Evolutionary conservation across 2,329 filamentous ascomycete species (phyloP).

Genomic region (Didymella keratinophila): DNA sequence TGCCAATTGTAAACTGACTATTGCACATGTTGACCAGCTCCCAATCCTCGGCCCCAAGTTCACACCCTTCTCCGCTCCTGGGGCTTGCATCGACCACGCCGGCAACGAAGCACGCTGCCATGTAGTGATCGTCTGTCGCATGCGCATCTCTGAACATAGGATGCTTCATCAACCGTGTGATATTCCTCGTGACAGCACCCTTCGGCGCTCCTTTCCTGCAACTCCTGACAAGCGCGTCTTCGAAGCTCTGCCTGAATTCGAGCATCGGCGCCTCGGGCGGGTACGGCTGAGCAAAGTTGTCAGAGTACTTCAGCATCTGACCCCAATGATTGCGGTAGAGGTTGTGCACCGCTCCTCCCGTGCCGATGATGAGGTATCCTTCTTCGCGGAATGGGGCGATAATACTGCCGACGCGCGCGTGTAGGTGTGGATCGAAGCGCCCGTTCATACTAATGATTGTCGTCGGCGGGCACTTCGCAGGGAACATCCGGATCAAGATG

Average conservation of each 20-base stretch:
- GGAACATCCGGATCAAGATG: constrained; percentile 75
- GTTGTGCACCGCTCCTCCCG: constrained; percentile 73
- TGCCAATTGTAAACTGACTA: constrained; percentile 44
- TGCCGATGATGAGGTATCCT: constrained; percentile 65
- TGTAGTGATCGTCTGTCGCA: constrained; percentile 75
- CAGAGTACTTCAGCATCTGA: constrained; percentile 68
- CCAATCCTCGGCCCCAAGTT: constrained; percentile 44
- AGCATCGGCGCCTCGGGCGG: constrained; percentile 68
- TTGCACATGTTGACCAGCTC: constrained; percentile 48
- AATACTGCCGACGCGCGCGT: constrained; percentile 65
- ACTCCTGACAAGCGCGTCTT: constrained; percentile 65
- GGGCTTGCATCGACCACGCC: constrained; percentile 52
- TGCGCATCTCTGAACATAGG: constrained; percentile 71
- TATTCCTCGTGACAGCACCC: constrained; percentile 57
- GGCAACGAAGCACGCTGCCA: constrained; percentile 70
- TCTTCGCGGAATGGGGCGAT: constrained; percentile 64
- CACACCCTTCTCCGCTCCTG: constrained; percentile 31
- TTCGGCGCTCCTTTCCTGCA: constrained; percentile 57
- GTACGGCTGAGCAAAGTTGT: constrained; percentile 68
- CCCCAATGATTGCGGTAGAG: constrained; percentile 72
- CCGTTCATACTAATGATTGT: constrained; percentile 66
- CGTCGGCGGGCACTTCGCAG: constrained; percentile 68
- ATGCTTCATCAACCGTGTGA: constrained; percentile 73
- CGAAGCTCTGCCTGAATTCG: constrained; percentile 71
- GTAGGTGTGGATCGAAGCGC: constrained; percentile 64